Evolutionary conservation across 192 early-diverging fungal genomes (phyloP).

Genomic region (Phlyctochytrium arcticum): DNA sequence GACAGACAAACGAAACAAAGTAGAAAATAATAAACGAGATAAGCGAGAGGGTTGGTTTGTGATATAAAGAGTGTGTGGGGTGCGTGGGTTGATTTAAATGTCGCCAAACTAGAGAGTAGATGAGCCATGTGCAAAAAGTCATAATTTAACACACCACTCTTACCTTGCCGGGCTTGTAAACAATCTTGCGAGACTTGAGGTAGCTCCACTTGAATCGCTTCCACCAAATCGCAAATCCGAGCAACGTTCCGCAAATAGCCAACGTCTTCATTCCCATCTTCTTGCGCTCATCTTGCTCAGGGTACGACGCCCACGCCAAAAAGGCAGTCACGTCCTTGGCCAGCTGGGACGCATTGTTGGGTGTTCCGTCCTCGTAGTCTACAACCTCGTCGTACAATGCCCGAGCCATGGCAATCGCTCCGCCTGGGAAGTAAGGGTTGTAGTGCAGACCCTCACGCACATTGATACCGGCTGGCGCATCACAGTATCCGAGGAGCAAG

Average conservation of each 20-base stretch:
- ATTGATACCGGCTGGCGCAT: slow-evolving; percentile 89
- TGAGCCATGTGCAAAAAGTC: no score
- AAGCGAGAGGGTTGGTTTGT: no score
- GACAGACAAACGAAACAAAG: no score
- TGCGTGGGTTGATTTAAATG: no score
- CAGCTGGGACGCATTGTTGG: slow-evolving; percentile 92
- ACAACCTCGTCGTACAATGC: slow-evolving; percentile 89
- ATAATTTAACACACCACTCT: background rate
- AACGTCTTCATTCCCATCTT: slow-evolving; percentile 90
- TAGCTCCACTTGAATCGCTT: slow-evolving; percentile 92
- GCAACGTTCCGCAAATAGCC: slow-evolving; percentile 63
- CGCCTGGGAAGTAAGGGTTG: slow-evolving; percentile 99
- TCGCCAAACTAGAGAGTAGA: no score
- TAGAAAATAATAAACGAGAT: no score
- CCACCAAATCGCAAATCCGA: slow-evolving; percentile 76
- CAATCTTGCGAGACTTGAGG: slow-evolving; percentile 92
- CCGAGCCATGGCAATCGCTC: slow-evolving; percentile 95
- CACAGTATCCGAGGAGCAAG: slow-evolving; percentile 90
- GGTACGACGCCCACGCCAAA: slow-evolving; percentile 93
- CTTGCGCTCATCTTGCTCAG: slow-evolving; percentile 96
- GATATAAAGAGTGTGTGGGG: no score
- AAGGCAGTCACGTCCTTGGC: slow-evolving; percentile 95
- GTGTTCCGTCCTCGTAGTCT: slow-evolving; percentile 96
- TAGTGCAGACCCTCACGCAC: slow-evolving; percentile 95
- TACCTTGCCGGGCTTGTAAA: slow-evolving; percentile 47